Evolutionary conservation across 805 yeast species (phyloP).

Genomic region (Hyphopichia homilentoma): DNA sequence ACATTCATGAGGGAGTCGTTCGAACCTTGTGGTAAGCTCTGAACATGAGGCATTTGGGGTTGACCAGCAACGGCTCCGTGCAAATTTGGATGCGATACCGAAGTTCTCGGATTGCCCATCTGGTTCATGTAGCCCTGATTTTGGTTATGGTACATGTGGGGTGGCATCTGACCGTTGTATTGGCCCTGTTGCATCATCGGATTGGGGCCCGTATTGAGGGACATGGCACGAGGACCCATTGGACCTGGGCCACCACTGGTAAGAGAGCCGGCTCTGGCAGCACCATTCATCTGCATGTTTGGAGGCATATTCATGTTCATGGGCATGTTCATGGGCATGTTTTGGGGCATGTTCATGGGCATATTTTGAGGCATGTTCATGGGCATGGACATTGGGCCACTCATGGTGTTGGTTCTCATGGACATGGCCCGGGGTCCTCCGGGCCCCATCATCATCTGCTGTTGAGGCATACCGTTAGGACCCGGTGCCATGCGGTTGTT

Average conservation of each 20-base stretch:
- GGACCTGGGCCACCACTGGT: constrained; percentile 30
- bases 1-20: constrained; percentile 33
- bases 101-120: constrained; percentile 1
- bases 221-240: constrained; percentile 44
- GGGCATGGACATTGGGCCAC: constrained; percentile 28
- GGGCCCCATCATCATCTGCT: constrained; percentile 4
- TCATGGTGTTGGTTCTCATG: constrained; percentile 8
- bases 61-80: not conserved
- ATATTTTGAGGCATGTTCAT: too few species aligned
- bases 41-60: not conserved
- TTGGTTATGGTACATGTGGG: too few species aligned
- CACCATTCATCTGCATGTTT: too few species aligned
- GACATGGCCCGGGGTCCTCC: constrained; percentile 15
- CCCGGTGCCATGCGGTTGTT: constrained; percentile 11
- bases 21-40: constrained; percentile 10
- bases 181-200: constrained; percentile 12
- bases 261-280: too few species aligned
- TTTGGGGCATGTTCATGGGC: constrained; percentile 1
- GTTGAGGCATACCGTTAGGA: constrained; percentile 1
- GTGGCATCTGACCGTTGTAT: constrained; percentile 1
- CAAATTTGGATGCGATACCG: constrained; percentile 1
- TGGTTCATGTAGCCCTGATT: too few species aligned
- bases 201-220: constrained; percentile 25
- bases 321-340: constrained; percentile 4
- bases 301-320: constrained; percentile 5